Evolutionary conservation across 768 basidiomycete species (phyloP), one percentile per base, ranked within the genome.

Genomic region (Porphyrellus cyaneotinctus): DNA sequence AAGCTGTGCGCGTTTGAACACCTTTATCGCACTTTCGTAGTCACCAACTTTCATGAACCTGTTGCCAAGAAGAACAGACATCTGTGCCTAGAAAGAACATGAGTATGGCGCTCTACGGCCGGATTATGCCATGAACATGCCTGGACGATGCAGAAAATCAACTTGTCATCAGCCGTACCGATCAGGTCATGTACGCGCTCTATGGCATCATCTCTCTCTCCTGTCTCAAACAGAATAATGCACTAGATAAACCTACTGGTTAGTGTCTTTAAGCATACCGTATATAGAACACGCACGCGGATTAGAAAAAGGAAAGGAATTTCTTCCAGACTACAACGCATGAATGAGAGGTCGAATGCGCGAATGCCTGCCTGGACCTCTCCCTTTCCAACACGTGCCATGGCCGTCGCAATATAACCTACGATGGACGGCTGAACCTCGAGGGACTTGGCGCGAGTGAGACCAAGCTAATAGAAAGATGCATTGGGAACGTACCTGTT

Each of bases 371-470:
- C 47, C 37, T 52, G 32, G 1, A 12, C 17, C 35, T 60, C 47
- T 13, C 58, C 55, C 37, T 52, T 43, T 0, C 60, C 60, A 31
- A 61, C n/a, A n/a, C 26, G 52, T 13, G 50, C 58, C 6, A 61
- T 20, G 8, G 55, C 53, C 51, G 43, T 61, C 11, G 60, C 55
- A 39, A 60, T 49, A 30, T 60, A 44, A 23, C 60, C 60, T 18
- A 54, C 20, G 38, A 45, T 47, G 4, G 55, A 60, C 26, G 39
- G 39, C 32, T 47, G 50, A 26, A 47, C 32, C 15, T 48, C n/a
- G n/a, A 60, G 30, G 31, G 60, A 61, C 58, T 61, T 26, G 26
- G 1, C 13, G 14, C 30, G 12, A 18, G 23, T 58, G 22, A 55
- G 30, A 20, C 49, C 17, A 35, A 23, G 23, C 4, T 18, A 11